Conservation (phyloP, 2,329 filamentous ascomycete genomes). For the Trichoderma sp. region DNA sequence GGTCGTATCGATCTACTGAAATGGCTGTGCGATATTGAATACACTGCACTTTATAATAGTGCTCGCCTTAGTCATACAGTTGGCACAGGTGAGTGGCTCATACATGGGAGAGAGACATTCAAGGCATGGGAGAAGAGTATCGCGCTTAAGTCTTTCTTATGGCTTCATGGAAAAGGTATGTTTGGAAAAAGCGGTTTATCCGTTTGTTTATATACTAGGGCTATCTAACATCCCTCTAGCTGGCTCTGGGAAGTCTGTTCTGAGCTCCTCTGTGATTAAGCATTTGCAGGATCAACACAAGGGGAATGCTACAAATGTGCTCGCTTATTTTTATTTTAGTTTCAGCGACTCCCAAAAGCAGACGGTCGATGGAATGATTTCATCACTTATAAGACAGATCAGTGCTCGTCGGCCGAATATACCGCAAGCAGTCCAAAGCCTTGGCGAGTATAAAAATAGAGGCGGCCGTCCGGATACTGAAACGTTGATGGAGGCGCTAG, state of each 20-base stretch:
- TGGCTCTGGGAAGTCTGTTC: slow-evolving; percentile 15
- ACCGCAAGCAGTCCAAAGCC: slow-evolving; percentile 11
- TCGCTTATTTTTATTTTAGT: slow-evolving; percentile 25
- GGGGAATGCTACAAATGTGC: background rate
- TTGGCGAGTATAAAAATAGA: slow-evolving; percentile 11
- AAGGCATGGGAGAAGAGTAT: slow-evolving; percentile 8
- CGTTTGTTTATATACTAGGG: background rate
- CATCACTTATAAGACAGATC: slow-evolving; percentile 26
- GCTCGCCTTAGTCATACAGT: background rate
- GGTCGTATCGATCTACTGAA: background rate
- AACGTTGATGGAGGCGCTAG: background rate
- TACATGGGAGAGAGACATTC: background rate
- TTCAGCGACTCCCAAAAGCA: slow-evolving; percentile 24
- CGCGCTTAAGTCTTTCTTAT: slow-evolving; percentile 18
- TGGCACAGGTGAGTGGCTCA: slow-evolving; percentile 6
- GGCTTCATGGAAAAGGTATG: slow-evolving; percentile 28
- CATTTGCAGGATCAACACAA: background rate
- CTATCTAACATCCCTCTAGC: background rate
- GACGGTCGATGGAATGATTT: slow-evolving; percentile 16
- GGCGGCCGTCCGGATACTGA: slow-evolving; percentile 2
- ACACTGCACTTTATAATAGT: background rate
- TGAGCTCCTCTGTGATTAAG: slow-evolving; percentile 16
- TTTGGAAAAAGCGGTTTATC: rapidly evolving
- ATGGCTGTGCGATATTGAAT: slow-evolving; percentile 12
- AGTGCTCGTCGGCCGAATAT: slow-evolving; percentile 11